Evolutionary conservation across 108 stramenopile species (phyloP).

Genomic region (Cyclotella distinguenda): DNA sequence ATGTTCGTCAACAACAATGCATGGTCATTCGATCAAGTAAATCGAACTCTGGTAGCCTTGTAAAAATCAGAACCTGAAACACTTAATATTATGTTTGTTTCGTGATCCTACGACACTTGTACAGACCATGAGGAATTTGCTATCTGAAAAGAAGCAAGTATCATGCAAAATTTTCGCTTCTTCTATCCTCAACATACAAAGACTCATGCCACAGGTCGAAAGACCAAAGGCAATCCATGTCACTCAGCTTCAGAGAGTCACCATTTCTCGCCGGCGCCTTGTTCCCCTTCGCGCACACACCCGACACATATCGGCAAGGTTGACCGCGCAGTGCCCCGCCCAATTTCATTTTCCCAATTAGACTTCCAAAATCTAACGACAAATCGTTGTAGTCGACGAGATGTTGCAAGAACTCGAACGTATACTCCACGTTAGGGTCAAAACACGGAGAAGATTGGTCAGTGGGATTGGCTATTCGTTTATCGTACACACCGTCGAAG

Average conservation of each 20-base stretch:
- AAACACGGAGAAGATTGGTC: slow-evolving; percentile 50
- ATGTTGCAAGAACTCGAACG: slow-evolving; percentile 88
- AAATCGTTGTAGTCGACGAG: slow-evolving; percentile 76
- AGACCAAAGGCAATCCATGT: slow-evolving; percentile 53
- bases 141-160: background rate
- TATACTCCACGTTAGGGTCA: slow-evolving; percentile 68
- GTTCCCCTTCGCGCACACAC: slow-evolving; percentile 14
- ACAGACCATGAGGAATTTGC: too few species aligned
- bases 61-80: too few species aligned
- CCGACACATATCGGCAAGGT: slow-evolving; percentile 64
- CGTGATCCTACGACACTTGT: too few species aligned
- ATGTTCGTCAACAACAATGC: too few species aligned
- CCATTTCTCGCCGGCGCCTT: slow-evolving; percentile 4
- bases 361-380: slow-evolving; percentile 65
- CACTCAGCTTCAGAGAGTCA: slow-evolving; percentile 5
- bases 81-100: too few species aligned
- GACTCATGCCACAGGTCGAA: slow-evolving; percentile 83
- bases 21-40: too few species aligned
- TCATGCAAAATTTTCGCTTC: background rate
- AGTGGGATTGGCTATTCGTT: slow-evolving; percentile 39
- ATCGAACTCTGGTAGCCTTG: too few species aligned
- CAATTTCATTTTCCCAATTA: slow-evolving; percentile 63
- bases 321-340: slow-evolving; percentile 68
- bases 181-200: background rate
- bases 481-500: slow-evolving; percentile 36